Evolutionary conservation across 352 stramenopile genomes (phyloP).

Genomic region (Phytophthora colocasiae): DNA sequence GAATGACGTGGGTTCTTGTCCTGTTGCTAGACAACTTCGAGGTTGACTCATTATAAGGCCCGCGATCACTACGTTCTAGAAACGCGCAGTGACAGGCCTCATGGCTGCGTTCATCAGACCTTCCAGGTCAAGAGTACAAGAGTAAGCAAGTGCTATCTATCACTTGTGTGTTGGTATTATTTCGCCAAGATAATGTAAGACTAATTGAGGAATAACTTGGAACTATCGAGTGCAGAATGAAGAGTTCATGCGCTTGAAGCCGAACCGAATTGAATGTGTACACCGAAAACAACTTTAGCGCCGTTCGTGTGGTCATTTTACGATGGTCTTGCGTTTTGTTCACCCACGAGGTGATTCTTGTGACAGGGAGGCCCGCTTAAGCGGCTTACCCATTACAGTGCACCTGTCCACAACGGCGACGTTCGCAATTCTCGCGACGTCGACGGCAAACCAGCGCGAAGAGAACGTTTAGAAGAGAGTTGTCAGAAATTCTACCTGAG

Average conservation of each 20-base stretch:
- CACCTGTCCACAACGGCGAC: neutral
- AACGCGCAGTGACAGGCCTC: slow-evolving; percentile 17
- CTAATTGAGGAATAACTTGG: too few relatives aligned
- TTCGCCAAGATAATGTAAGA: too few relatives aligned
- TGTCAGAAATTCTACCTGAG: too few relatives aligned
- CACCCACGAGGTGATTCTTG: slow-evolving; percentile 10
- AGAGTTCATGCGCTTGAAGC: too few relatives aligned
- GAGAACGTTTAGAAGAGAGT: too few relatives aligned
- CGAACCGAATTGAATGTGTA: neutral
- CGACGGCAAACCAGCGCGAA: too few relatives aligned
- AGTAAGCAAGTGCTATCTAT: too few relatives aligned
- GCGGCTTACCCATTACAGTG: slow-evolving; percentile 10
- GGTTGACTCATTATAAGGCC: slow-evolving; percentile 1
- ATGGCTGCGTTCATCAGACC: too few relatives aligned
- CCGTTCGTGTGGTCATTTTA: neutral
- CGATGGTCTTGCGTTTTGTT: too few relatives aligned
- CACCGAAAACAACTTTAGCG: neutral
- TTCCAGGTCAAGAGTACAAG: too few relatives aligned
- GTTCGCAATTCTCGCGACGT: slow-evolving; percentile 1
- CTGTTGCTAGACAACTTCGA: slow-evolving; percentile 11
- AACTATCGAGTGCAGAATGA: too few relatives aligned
- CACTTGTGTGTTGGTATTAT: too few relatives aligned
- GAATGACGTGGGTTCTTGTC: slow-evolving; percentile 14
- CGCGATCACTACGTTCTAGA: slow-evolving; percentile 13
- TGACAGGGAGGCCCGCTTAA: slow-evolving; percentile 16